Conservation (phyloP, 1,139 yeast genomes). For the Lipomyces yarrowii region DNA sequence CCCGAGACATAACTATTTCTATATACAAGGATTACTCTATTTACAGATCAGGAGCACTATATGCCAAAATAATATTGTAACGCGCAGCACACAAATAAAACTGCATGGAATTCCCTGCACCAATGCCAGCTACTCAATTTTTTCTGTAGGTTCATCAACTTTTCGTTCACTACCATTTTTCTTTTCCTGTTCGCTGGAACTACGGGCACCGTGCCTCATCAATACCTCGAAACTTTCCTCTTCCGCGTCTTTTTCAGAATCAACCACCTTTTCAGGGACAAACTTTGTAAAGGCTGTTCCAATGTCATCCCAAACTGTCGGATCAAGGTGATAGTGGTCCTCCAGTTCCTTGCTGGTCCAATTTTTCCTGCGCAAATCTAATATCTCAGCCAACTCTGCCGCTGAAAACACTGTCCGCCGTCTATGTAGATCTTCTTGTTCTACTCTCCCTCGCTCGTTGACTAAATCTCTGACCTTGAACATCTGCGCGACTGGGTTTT, state of each 20-base stretch:
- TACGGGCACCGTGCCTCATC: slow-evolving; percentile 15
- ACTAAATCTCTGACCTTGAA: slow-evolving; percentile 15
- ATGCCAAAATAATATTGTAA: not conserved
- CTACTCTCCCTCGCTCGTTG: slow-evolving; percentile 12
- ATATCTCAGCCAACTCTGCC: slow-evolving; percentile 18
- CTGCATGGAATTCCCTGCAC: not conserved
- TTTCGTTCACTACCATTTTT: not conserved
- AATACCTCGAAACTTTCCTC: slow-evolving; percentile 11
- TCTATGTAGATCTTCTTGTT: slow-evolving; percentile 8
- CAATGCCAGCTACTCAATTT: not conserved
- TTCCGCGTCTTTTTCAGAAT: not conserved
- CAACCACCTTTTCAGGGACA: not conserved
- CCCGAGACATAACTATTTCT: not conserved
- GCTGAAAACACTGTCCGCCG: slow-evolving; percentile 23
- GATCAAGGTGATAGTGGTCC: slow-evolving; percentile 7
- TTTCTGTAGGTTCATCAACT: not conserved
- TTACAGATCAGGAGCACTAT: not conserved
- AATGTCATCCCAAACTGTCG: slow-evolving; percentile 11
- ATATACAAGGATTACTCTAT: not conserved
- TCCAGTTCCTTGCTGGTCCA: not conserved
- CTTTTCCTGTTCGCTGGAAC: not conserved
- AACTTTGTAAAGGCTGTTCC: slow-evolving; percentile 17
- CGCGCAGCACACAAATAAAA: not conserved
- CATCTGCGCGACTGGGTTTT: slow-evolving; percentile 25
- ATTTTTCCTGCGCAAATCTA: slow-evolving; percentile 3